Percentiles rank a stretch among this genome's conserved stretches.
Conservation (phyloP, 2,329 filamentous ascomycete species). For the Thielaviopsis punctulata region DNA sequence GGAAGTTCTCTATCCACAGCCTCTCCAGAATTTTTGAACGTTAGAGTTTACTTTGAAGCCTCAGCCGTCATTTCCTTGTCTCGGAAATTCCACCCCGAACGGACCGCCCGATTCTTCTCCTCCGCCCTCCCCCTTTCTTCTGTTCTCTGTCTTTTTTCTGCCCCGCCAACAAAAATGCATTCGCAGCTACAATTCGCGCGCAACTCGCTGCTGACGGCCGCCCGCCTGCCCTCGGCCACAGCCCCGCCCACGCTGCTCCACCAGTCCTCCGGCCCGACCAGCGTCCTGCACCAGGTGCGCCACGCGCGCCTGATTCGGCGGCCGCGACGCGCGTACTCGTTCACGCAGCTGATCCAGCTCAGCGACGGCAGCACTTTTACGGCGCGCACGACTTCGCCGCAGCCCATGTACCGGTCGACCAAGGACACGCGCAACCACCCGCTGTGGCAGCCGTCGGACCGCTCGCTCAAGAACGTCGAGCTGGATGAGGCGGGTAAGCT, state of each 20-base stretch:
- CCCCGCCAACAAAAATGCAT: slow-evolving; percentile 12
- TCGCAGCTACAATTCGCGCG: slow-evolving; percentile 10
- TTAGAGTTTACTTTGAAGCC: neutral
- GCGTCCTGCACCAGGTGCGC: slow-evolving; percentile 37
- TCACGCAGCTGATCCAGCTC: slow-evolving; percentile 90
- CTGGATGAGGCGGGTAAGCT: slow-evolving; percentile 86
- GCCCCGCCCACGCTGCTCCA: slow-evolving; percentile 14
- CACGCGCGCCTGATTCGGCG: slow-evolving; percentile 74
- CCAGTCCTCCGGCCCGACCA: slow-evolving; percentile 14
- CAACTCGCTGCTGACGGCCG: slow-evolving; percentile 14
- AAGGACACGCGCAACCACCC: slow-evolving; percentile 84
- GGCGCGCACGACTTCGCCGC: slow-evolving; percentile 58
- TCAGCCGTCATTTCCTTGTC: neutral
- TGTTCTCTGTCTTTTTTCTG: no score
- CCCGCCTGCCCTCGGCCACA: slow-evolving; percentile 17
- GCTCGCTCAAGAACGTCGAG: slow-evolving; percentile 72
- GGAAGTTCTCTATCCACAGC: slow-evolving; percentile 3
- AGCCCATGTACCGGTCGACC: slow-evolving; percentile 37
- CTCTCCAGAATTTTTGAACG: slow-evolving; percentile 5
- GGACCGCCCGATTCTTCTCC: neutral
- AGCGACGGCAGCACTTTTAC: slow-evolving; percentile 79
- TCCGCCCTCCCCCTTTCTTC: neutral
- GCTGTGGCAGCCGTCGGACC: slow-evolving; percentile 76
- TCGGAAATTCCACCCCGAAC: no score
- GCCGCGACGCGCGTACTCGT: slow-evolving; percentile 84